These are phyloP conservation scores for Cochlearia excelsa DNA, from an alignment of 345 rosid genomes.

Conservation along the genomic window DNA sequence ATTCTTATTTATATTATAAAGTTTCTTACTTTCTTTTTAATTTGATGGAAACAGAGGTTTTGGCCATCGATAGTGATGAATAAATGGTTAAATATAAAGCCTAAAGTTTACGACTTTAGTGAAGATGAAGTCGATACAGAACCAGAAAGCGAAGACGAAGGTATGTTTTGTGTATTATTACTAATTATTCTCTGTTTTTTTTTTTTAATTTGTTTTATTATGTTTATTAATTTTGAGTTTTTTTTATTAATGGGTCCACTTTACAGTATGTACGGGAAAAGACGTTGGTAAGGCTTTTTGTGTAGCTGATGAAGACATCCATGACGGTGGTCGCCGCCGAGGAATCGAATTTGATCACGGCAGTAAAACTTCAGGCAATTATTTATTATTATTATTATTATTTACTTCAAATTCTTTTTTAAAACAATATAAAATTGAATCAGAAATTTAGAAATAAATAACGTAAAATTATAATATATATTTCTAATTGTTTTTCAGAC, in stretches of 20 bases:
- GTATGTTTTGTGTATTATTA: constrained; percentile 35
- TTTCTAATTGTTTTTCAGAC: constrained; percentile 37
- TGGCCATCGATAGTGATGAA: constrained; percentile 97
- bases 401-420: not conserved
- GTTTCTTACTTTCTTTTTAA: constrained; percentile 16
- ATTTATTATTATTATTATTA: not conserved
- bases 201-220: not conserved
- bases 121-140: constrained; percentile 93
- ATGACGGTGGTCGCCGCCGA: constrained; percentile 3
- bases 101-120: constrained; percentile 76
- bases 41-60: constrained; percentile 50
- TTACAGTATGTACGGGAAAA: constrained; percentile 32
- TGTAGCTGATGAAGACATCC: constrained; percentile 18
- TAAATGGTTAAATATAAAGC: constrained; percentile 94
- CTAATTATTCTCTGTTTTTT: too few relatives aligned
- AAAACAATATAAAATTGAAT: not conserved
- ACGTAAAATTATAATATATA: not conserved
- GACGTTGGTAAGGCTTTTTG: constrained; percentile 6
- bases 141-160: constrained; percentile 90
- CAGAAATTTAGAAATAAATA: not conserved
- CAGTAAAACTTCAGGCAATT: constrained; percentile 53
- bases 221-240: not conserved
- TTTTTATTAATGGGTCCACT: constrained; percentile 5
- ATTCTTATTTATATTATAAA: not conserved
- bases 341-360: constrained; percentile 37